phyloP scores from a whole-genome alignment of 2,329 filamentous ascomycete species.

The Aspergillus texensis region DNA sequence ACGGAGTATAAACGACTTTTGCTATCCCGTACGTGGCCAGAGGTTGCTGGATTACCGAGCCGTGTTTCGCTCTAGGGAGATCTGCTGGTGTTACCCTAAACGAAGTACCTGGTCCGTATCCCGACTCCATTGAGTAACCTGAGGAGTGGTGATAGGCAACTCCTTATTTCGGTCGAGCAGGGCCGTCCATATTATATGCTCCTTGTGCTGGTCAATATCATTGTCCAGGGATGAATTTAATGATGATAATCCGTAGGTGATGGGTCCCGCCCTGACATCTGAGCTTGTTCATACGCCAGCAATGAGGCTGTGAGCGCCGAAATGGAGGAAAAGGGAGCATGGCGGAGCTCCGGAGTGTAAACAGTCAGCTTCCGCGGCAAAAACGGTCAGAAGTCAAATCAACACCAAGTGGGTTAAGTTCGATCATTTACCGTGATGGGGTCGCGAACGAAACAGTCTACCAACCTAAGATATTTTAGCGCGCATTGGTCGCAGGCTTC shows the following conservation, averaged over 20 bases:
- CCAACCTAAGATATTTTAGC: not conserved
- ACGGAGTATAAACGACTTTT: too few species aligned
- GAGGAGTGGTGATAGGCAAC: not conserved
- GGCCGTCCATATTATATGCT: not conserved
- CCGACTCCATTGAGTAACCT: not conserved
- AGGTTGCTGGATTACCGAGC: not conserved
- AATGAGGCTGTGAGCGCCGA: conserved; percentile 5
- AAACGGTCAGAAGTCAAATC: conserved; percentile 3
- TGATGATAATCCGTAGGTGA: conserved; percentile 11
- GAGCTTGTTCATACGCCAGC: conserved; percentile 17
- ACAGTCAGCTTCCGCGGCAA: conserved; percentile 4
- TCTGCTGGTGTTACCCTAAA: conserved; percentile 7
- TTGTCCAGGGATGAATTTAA: conserved; percentile 6
- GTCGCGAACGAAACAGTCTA: not conserved
- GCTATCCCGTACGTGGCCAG: not conserved
- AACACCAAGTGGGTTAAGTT: conserved; percentile 12
- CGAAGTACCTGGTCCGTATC: not conserved
- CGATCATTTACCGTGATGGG: conserved; percentile 6
- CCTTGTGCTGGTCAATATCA: conserved; percentile 8
- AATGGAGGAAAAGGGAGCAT: conserved; percentile 1
- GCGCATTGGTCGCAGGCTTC: not conserved
- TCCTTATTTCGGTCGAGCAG: conserved; percentile 2
- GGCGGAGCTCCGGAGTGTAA: not conserved
- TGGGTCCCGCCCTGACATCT: conserved; percentile 8
- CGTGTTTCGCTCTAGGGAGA: not conserved